Conservation (phyloP, 2,329 filamentous ascomycete genomes). For the Alternaria hordeiaustralica region DNA sequence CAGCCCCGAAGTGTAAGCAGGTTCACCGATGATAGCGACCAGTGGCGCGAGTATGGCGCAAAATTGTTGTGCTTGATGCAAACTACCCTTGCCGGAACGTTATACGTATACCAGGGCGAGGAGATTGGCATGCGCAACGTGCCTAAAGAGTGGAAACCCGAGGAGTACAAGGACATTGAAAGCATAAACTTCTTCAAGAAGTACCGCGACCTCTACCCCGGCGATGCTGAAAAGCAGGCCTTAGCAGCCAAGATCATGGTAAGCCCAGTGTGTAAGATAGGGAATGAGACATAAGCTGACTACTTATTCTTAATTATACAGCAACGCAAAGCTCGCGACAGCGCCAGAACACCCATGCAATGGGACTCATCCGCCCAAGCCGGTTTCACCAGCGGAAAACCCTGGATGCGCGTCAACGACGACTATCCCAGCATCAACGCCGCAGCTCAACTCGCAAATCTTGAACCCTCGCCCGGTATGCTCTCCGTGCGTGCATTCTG, state of each 20-base stretch:
- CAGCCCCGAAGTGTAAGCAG: slow-evolving; percentile 58
- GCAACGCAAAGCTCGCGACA: slow-evolving; percentile 68
- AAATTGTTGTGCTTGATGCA: slow-evolving; percentile 58
- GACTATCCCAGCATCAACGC: slow-evolving; percentile 64
- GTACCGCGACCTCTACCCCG: slow-evolving; percentile 42
- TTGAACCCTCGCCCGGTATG: slow-evolving; percentile 36
- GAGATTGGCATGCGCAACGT: slow-evolving; percentile 61
- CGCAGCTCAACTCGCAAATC: slow-evolving; percentile 54
- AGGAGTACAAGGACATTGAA: slow-evolving; percentile 62
- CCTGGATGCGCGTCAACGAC: slow-evolving; percentile 68
- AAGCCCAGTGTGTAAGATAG: neutral
- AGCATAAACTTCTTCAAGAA: slow-evolving; percentile 62
- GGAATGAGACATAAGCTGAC: neutral
- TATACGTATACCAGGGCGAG: slow-evolving; percentile 60
- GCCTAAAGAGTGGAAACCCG: slow-evolving; percentile 49
- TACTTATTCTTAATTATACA: neutral
- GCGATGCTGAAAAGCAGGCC: slow-evolving; percentile 33
- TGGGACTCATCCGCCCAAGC: slow-evolving; percentile 64
- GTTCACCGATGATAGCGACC: slow-evolving; percentile 57
- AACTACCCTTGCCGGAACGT: slow-evolving; percentile 55
- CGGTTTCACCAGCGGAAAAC: slow-evolving; percentile 66
- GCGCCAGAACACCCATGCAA: slow-evolving; percentile 71
- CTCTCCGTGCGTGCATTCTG: slow-evolving; percentile 67
- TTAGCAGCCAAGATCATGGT: slow-evolving; percentile 49
- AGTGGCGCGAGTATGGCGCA: slow-evolving; percentile 54